phyloP scores from a whole-genome alignment of 441 rosid species.

The Corymbia calophylla region DNA sequence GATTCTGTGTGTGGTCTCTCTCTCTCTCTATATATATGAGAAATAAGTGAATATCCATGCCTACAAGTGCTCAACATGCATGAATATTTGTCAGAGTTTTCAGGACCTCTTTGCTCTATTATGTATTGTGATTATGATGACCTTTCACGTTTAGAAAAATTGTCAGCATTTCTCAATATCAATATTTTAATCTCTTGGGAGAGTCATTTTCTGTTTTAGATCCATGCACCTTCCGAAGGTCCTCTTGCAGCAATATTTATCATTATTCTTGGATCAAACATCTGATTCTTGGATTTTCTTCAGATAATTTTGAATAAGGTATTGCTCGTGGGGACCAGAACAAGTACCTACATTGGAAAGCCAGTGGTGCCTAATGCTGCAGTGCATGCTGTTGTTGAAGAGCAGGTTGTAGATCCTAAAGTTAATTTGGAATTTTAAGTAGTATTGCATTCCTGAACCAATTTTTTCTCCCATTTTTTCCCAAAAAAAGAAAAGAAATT shows the following conservation, averaged over 20 bases:
- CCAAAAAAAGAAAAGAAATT: neutral
- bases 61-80: neutral
- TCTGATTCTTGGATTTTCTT: slow-evolving; percentile 6
- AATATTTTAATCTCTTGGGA: neutral
- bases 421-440: neutral
- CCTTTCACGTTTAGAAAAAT: neutral
- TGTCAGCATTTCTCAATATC: neutral
- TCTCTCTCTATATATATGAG: neutral
- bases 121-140: neutral
- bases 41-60: neutral
- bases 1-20: neutral
- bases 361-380: slow-evolving; percentile 90
- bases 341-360: slow-evolving; percentile 74
- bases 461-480: neutral
- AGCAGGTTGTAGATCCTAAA: slow-evolving; percentile 40
- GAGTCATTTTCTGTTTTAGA: neutral
- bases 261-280: neutral
- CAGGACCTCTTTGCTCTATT: neutral
- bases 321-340: slow-evolving; percentile 86
- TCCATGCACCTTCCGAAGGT: neutral
- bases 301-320: slow-evolving; percentile 84
- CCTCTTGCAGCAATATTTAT: neutral
- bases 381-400: slow-evolving; percentile 93
- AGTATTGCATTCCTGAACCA: neutral
- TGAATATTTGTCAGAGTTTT: neutral